phyloP scores from a whole-genome alignment of 139 green algal species.

The Haematococcus lacustris region DNA sequence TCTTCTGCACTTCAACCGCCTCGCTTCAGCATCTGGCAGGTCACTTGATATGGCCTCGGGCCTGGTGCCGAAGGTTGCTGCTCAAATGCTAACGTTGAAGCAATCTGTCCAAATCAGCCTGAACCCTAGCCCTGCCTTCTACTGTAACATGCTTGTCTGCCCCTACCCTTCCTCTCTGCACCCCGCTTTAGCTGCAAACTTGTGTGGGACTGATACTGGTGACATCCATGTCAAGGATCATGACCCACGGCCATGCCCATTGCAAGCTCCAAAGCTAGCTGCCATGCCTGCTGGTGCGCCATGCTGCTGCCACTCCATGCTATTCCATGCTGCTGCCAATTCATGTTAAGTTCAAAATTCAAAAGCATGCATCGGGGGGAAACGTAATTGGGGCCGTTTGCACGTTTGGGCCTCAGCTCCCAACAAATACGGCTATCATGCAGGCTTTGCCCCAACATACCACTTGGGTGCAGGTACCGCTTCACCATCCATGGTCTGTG shows the following conservation, averaged over 20 bases:
- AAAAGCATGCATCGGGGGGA: too few species aligned
- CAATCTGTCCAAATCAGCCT: too few species aligned
- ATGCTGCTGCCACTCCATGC: neutral
- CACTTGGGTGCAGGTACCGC: slow-evolving; percentile 22
- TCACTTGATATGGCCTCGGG: neutral
- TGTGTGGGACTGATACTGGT: too few species aligned
- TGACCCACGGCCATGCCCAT: neutral
- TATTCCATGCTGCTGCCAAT: neutral
- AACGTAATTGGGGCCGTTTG: neutral
- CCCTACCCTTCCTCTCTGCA: too few species aligned
- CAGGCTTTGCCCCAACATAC: neutral
- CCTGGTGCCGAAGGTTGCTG: neutral
- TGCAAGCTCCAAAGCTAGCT: neutral
- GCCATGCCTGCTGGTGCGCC: too few species aligned
- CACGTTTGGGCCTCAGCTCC: too few species aligned
- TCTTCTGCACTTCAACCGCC: neutral
- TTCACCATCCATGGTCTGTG: slow-evolving; percentile 76
- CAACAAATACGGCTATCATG: neutral
- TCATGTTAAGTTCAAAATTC: too few species aligned
- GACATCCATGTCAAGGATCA: too few species aligned
- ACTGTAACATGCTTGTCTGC: too few species aligned
- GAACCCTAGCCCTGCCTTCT: too few species aligned
- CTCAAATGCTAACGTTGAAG: too few species aligned
- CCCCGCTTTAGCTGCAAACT: too few species aligned
- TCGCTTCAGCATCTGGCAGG: neutral